Base-by-base conservation (phyloP, 192 early-diverging fungal genomes). In the Helicostylum pulchrum region DNA sequence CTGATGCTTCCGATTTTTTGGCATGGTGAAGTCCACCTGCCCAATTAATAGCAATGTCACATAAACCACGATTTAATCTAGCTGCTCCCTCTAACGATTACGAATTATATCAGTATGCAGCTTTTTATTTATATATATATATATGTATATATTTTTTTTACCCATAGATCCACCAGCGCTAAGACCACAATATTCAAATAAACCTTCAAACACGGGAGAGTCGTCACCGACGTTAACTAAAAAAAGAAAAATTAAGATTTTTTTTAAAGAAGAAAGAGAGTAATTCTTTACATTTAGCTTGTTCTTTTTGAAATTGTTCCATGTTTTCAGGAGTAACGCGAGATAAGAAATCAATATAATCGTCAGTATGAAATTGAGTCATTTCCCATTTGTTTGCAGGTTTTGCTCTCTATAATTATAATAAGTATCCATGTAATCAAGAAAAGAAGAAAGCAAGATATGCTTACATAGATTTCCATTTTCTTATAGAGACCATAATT, bases 171-270 rank as follows among this genome's bases (percentile, higher is more conserved):
- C 94, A 54, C 97, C 97, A 10, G 93, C 88, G 26, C 91, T 94
- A 19, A 96, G 85, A 17, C 84, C 81, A 75, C 94, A 99, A 71
- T 94, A 99, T 74, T 97, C 95, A 72, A 90, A 97, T 10, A 99
- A 71, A 0, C 97, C 97, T 64, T 97, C 95, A 75, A 97, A 99
- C 0, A 94, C 86, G 20, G 97, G 97, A 75, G 94, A 97, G 78
- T 99, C 97, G 34, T 94, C 89, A 20, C 88, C 88, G 7, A 95
- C 82, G 62, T 95, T 92, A 73, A 90, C 83, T 85, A 31, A 15
- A 3, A 8, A 65, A 8, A 17, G 34, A 46, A 32, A 62, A 65
- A 50, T 46, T n/a, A 66, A 45, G 52, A 54, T 23, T 26, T 49
- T 26, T 71, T 65, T 69, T 53, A 64, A 39, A 49, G 4, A 48